A percentile compares a stretch with the other conserved stretches of the same genome.
phyloP scores from a whole-genome alignment of 2,329 filamentous ascomycete species.

The Hymenoscyphus scutula region DNA sequence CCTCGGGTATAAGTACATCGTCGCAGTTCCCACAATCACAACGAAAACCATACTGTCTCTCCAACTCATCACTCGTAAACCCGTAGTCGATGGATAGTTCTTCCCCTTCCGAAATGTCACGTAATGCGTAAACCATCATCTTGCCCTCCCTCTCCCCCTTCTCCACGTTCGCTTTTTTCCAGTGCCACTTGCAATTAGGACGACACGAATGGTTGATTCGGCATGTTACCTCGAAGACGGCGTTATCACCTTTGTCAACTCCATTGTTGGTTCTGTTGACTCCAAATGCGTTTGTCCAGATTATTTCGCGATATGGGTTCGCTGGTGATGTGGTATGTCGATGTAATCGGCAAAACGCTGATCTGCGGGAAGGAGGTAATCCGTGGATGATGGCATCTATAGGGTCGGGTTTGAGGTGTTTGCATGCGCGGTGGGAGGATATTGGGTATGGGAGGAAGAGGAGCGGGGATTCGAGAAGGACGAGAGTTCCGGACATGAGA shows the following conservation, averaged over 20 bases:
- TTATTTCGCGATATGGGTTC: background rate
- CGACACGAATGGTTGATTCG: background rate
- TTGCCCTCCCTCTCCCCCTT: background rate
- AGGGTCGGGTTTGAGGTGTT: background rate
- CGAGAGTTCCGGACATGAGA: background rate
- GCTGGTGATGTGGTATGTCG: background rate
- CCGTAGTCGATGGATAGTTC: background rate
- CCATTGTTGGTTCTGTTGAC: background rate
- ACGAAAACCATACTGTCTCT: background rate
- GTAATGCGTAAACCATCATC: background rate
- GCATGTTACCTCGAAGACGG: background rate
- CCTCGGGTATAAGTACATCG: no score
- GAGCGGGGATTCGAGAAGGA: background rate
- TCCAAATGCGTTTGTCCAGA: background rate
- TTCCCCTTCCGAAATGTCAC: background rate
- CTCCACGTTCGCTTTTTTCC: background rate
- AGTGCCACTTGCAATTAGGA: background rate
- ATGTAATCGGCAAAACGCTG: background rate
- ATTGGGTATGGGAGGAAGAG: background rate
- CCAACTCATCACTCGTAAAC: background rate
- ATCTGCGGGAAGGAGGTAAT: background rate
- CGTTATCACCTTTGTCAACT: no score
- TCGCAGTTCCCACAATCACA: background rate
- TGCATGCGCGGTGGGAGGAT: background rate
- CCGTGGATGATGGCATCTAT: background rate